Conservation (phyloP, 2,329 filamentous ascomycete genomes). For the Sporothrix mexicana region DNA sequence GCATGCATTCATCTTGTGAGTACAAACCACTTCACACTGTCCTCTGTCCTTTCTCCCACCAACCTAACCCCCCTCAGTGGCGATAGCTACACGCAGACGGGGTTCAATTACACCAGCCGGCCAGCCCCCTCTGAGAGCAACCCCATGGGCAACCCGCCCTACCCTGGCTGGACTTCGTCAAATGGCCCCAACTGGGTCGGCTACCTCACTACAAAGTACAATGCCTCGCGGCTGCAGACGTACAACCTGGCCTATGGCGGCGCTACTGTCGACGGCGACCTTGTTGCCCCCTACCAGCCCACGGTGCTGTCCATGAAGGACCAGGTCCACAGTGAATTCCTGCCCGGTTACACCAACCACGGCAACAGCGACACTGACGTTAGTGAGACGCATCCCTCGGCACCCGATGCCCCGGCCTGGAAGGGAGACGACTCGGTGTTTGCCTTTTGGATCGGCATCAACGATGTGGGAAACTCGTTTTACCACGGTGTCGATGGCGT, state of each 20-base stretch:
- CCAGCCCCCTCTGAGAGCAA: constrained; percentile 58
- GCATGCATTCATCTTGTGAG: constrained; percentile 34
- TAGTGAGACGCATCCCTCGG: constrained; percentile 36
- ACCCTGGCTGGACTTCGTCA: constrained; percentile 55
- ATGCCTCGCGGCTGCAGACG: constrained; percentile 49
- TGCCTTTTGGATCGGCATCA: constrained; percentile 60
- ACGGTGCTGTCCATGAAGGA: constrained; percentile 59
- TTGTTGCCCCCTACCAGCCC: constrained; percentile 55
- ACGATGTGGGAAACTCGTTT: constrained; percentile 58
- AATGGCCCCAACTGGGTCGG: constrained; percentile 58
- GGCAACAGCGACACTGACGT: background rate
- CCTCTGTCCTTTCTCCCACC: background rate
- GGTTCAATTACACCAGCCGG: constrained; percentile 56
- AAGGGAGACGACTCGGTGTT: constrained; percentile 53
- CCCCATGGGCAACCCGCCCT: constrained; percentile 65
- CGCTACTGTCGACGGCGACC: constrained; percentile 55
- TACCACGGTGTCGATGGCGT: constrained; percentile 43
- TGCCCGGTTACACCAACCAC: constrained; percentile 41
- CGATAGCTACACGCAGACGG: constrained; percentile 43
- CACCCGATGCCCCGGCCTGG: constrained; percentile 48
- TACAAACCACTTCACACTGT: background rate
- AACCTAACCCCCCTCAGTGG: constrained; percentile 2
- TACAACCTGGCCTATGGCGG: constrained; percentile 60
- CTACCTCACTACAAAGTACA: constrained; percentile 51
- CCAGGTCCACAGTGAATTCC: constrained; percentile 54